A percentile compares a stretch with the other conserved stretches of the same genome.
These are phyloP conservation scores for Moringa oleifera DNA, from an alignment of 345 rosid genomes.

Conservation along the genomic window DNA sequence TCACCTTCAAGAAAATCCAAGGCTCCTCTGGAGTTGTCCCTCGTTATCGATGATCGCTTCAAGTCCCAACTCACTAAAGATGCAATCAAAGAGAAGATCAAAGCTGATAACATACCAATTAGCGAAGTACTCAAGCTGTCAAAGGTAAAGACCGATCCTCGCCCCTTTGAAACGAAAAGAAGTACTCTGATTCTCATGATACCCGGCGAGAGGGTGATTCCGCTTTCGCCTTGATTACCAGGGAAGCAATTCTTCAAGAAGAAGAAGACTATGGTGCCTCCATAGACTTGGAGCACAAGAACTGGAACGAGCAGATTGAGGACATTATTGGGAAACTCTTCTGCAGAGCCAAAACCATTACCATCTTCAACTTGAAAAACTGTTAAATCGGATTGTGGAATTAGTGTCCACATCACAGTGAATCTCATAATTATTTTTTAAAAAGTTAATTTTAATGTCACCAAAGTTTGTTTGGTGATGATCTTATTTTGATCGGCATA, in stretches of 20 bases:
- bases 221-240: conserved; percentile 46
- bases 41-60: conserved; percentile 47
- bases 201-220: conserved; percentile 25
- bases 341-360: too few relatives aligned
- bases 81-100: conserved; percentile 34
- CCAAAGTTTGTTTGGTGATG: too few relatives aligned
- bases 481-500: too few relatives aligned
- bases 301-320: conserved; percentile 78
- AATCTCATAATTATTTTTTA: too few relatives aligned
- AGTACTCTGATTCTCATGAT: conserved; percentile 30
- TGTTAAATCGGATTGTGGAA: too few relatives aligned
- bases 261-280: conserved; percentile 57
- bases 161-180: conserved; percentile 21
- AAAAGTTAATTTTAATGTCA: too few relatives aligned
- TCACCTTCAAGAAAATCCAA: conserved; percentile 46
- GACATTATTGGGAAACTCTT: too few relatives aligned
- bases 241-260: conserved; percentile 68
- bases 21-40: conserved; percentile 35
- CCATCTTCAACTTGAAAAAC: too few relatives aligned
- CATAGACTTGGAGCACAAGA: conserved; percentile 42
- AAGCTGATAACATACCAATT: conserved; percentile 36
- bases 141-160: conserved; percentile 27
- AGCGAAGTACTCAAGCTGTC: conserved; percentile 45
- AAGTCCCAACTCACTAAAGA: conserved; percentile 48
- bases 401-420: too few relatives aligned